phyloP scores from a whole-genome alignment of 2,329 filamentous ascomycete species.

The Curvularia hawaiiensis region DNA sequence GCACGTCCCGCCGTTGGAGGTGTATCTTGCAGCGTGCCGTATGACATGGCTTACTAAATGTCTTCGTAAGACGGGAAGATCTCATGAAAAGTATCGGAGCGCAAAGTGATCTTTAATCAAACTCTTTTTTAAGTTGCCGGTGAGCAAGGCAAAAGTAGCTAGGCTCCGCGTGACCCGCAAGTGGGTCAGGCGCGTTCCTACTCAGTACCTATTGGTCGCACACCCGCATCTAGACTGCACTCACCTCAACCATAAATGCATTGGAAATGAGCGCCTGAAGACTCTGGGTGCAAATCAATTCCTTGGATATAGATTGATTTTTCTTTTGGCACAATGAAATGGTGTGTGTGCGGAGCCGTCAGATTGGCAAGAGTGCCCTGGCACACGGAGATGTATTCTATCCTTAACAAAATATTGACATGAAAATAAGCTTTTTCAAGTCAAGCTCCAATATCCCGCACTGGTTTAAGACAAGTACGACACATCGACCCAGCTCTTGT shows the following conservation, averaged over 20 bases:
- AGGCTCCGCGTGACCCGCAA: not conserved
- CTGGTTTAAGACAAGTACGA: conserved; percentile 33
- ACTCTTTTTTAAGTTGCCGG: not conserved
- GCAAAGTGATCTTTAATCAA: no score
- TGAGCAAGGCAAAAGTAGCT: not conserved
- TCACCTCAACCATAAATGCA: not conserved
- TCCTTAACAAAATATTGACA: not conserved
- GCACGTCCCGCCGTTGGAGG: not conserved
- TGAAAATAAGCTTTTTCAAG: not conserved
- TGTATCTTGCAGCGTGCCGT: conserved; percentile 1
- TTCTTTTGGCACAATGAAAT: not conserved
- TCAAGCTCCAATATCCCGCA: not conserved
- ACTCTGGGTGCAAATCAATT: not conserved
- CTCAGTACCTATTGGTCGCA: not conserved
- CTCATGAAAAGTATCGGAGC: not conserved
- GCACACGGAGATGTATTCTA: not conserved
- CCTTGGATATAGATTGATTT: no score
- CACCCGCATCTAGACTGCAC: not conserved
- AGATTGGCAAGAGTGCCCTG: not conserved
- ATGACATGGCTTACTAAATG: not conserved
- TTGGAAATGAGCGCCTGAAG: not conserved
- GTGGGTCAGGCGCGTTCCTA: not conserved
- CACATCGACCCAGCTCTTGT: conserved; percentile 40
- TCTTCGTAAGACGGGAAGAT: not conserved
- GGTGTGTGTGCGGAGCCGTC: not conserved